phyloP scores from a whole-genome alignment of 306 rosid species.

The Acacia acuminata region DNA sequence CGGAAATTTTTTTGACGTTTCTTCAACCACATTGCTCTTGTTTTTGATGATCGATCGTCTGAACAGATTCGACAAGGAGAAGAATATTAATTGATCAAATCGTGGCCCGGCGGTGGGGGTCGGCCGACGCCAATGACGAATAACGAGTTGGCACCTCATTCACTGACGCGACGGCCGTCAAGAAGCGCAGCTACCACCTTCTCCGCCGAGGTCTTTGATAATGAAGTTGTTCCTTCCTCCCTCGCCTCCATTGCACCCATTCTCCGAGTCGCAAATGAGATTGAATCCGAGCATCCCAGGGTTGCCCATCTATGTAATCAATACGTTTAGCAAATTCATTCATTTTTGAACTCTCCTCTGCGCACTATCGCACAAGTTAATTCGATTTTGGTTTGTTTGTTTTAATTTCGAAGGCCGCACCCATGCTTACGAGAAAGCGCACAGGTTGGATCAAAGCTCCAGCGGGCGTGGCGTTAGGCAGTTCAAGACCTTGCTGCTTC shows the following conservation, averaged over 20 bases:
- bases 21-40: too few species aligned
- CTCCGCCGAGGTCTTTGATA: slow-evolving; percentile 91
- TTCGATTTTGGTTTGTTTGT: not conserved
- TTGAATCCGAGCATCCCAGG: slow-evolving; percentile 85
- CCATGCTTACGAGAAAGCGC: slow-evolving; percentile 97
- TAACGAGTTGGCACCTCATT: slow-evolving; percentile 49
- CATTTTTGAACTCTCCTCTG: not conserved
- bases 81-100: not conserved
- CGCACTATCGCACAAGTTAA: not conserved
- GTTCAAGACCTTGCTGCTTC: slow-evolving; percentile 81
- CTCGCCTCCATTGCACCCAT: slow-evolving; percentile 85
- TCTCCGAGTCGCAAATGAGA: slow-evolving; percentile 90
- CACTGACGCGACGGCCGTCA: slow-evolving; percentile 76
- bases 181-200: slow-evolving; percentile 85
- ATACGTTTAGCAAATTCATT: not conserved
- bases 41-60: not conserved
- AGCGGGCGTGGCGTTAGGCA: slow-evolving; percentile 97
- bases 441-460: slow-evolving; percentile 86
- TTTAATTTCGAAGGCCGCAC: slow-evolving; percentile 66
- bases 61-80: not conserved
- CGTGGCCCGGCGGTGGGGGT: slow-evolving; percentile 25
- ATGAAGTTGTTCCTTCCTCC: slow-evolving; percentile 89
- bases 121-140: slow-evolving; percentile 52
- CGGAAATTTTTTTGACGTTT: too few species aligned
- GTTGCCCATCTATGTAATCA: slow-evolving; percentile 81